phyloP scores from a whole-genome alignment of 164 flowering plant species.

The Malania oleifera region DNA sequence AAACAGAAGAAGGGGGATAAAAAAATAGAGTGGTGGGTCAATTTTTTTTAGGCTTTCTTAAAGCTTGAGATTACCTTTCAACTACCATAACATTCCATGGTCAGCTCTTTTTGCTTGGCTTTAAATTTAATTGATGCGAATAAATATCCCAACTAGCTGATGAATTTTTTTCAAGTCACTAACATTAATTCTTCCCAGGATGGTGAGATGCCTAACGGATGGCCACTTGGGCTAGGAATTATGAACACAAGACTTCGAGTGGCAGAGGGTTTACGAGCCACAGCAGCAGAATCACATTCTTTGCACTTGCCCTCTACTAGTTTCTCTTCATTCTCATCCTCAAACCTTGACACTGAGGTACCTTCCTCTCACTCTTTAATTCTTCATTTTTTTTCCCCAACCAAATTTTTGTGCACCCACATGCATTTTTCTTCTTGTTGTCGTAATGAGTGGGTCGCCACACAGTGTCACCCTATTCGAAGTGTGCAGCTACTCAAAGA shows the following conservation, averaged over 20 bases:
- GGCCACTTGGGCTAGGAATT: conserved; percentile 76
- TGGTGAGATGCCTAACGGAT: conserved; percentile 37
- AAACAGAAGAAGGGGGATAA: too few species aligned
- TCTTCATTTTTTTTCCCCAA: background rate
- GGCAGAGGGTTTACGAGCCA: conserved; percentile 18
- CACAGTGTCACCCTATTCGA: too few species aligned
- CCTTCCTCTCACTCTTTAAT: background rate
- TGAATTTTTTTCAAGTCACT: too few species aligned
- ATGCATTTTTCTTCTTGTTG: background rate
- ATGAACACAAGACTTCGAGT: conserved; percentile 45
- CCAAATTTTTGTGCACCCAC: background rate
- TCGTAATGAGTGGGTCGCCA: too few species aligned
- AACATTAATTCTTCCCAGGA: conserved; percentile 21
- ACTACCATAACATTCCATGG: too few species aligned
- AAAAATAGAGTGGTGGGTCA: too few species aligned
- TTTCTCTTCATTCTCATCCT: conserved; percentile 62
- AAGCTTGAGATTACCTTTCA: too few species aligned
- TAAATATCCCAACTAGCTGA: too few species aligned
- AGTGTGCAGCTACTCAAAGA: too few species aligned
- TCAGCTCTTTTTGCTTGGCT: too few species aligned
- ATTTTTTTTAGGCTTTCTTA: too few species aligned
- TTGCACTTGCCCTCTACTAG: conserved; percentile 30
- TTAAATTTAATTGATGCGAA: too few species aligned
- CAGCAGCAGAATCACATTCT: conserved; percentile 18
- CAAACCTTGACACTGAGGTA: conserved; percentile 65